phyloP scores from a whole-genome alignment of 768 basidiomycete species.

The Rhizopogon sp. region DNA sequence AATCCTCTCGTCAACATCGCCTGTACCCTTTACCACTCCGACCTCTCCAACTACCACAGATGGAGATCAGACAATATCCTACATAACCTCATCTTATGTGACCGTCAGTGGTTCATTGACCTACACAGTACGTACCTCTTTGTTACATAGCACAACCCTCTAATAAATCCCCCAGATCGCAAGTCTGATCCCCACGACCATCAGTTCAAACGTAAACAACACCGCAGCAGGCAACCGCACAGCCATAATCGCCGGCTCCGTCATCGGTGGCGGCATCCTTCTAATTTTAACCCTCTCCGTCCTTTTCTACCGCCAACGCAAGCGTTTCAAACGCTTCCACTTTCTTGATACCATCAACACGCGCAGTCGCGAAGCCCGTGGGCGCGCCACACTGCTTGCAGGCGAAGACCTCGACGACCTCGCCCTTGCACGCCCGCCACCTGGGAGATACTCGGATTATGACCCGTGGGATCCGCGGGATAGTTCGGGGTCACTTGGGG shows the following conservation, averaged over 20 bases:
- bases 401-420: constrained; percentile 19
- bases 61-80: background rate
- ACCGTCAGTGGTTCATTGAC: constrained; percentile 11
- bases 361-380: constrained; percentile 13
- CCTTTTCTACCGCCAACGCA: constrained; percentile 34
- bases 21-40: background rate
- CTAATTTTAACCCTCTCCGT: constrained; percentile 30
- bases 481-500: background rate
- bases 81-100: constrained; percentile 15
- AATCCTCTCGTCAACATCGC: background rate
- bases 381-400: constrained; percentile 18
- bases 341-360: constrained; percentile 24
- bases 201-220: constrained; percentile 2
- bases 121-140: constrained; percentile 12
- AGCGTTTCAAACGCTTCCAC: constrained; percentile 29
- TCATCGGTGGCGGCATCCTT: constrained; percentile 32
- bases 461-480: constrained; percentile 16
- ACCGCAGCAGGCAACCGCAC: constrained; percentile 22
- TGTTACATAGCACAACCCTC: background rate
- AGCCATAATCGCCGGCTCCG: constrained; percentile 38
- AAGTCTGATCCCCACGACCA: constrained; percentile 14
- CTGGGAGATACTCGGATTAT: constrained; percentile 13
- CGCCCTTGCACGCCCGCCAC: constrained; percentile 3
- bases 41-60: constrained; percentile 6
- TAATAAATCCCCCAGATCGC: constrained; percentile 7